Evolutionary conservation across 371 early-diverging fungal species (phyloP).

Genomic region (Rhizopus arrhizus): DNA sequence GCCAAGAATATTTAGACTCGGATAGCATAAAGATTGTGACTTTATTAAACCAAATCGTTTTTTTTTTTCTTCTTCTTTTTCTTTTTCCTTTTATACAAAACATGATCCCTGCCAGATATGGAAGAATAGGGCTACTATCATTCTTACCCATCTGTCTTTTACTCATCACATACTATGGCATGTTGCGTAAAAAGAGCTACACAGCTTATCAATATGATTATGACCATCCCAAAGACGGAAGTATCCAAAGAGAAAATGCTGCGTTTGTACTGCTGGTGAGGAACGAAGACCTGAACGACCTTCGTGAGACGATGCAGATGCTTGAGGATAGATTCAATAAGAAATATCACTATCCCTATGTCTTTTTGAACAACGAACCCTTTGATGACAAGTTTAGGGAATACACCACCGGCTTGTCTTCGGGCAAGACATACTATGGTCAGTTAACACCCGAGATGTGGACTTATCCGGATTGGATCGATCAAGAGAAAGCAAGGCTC

Average conservation of each 20-base stretch:
- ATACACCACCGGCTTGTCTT: constrained; percentile 54
- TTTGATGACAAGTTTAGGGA: constrained; percentile 60
- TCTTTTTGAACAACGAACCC: constrained; percentile 69
- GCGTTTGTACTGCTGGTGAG: constrained; percentile 63
- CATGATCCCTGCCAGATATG: constrained; percentile 29
- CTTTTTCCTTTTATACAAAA: background rate
- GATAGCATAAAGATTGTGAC: too few relatives aligned
- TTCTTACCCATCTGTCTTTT: constrained; percentile 24
- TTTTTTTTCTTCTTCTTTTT: constrained; percentile 3
- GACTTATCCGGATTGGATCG: constrained; percentile 68
- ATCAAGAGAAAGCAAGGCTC: constrained; percentile 58
- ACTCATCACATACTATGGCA: constrained; percentile 17
- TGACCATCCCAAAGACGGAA: background rate
- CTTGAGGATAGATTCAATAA: constrained; percentile 77
- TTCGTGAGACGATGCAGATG: constrained; percentile 63
- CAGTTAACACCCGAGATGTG: constrained; percentile 67
- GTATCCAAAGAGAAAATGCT: constrained; percentile 51
- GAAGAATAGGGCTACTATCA: constrained; percentile 21
- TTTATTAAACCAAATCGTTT: too few relatives aligned
- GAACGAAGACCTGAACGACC: constrained; percentile 72
- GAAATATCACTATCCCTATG: constrained; percentile 77
- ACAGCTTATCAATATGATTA: constrained; percentile 25
- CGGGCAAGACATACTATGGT: constrained; percentile 58
- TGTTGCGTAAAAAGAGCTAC: constrained; percentile 10
- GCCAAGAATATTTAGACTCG: too few relatives aligned